A percentile compares a stretch with the other conserved stretches of the same genome.
phyloP scores from a whole-genome alignment of 176 grass and related monocot genomes.

The Neostapfia colusana region DNA sequence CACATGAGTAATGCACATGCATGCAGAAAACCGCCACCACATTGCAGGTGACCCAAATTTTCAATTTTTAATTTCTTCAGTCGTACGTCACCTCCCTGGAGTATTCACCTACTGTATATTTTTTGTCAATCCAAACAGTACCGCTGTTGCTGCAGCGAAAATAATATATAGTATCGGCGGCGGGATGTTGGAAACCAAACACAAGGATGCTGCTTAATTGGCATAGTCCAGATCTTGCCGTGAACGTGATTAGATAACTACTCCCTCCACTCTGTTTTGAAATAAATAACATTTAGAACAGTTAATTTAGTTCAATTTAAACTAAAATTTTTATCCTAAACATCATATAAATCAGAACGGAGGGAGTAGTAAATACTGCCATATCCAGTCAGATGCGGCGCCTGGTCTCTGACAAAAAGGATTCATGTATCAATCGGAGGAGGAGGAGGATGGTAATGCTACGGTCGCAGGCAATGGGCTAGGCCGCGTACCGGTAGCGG shows the following conservation, averaged over 20 bases:
- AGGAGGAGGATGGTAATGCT: too few relatives aligned
- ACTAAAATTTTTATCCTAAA: too few relatives aligned
- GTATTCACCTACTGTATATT: neutral
- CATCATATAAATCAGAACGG: too few relatives aligned
- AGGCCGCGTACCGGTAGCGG: too few relatives aligned
- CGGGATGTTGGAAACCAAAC: neutral
- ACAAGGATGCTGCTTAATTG: neutral
- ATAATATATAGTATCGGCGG: neutral
- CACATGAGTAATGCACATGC: constrained; percentile 39
- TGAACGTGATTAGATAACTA: neutral
- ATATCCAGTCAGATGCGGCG: too few relatives aligned
- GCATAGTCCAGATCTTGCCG: neutral
- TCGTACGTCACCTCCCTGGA: neutral
- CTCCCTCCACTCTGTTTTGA: too few relatives aligned
- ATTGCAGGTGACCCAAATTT: constrained; percentile 42
- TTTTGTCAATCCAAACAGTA: neutral
- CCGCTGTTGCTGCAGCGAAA: neutral
- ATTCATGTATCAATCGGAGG: too few relatives aligned
- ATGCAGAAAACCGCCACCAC: constrained; percentile 8
- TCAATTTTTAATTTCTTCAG: constrained; percentile 14
- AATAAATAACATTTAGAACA: too few relatives aligned
- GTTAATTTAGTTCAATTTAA: too few relatives aligned
- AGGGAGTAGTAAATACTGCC: neutral
- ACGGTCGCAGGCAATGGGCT: too few relatives aligned
- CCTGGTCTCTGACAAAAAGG: too few relatives aligned